Evolutionary conservation across 495 filamentous ascomycete species (phyloP).

Genomic region (Talaromyces wortmannii): DNA sequence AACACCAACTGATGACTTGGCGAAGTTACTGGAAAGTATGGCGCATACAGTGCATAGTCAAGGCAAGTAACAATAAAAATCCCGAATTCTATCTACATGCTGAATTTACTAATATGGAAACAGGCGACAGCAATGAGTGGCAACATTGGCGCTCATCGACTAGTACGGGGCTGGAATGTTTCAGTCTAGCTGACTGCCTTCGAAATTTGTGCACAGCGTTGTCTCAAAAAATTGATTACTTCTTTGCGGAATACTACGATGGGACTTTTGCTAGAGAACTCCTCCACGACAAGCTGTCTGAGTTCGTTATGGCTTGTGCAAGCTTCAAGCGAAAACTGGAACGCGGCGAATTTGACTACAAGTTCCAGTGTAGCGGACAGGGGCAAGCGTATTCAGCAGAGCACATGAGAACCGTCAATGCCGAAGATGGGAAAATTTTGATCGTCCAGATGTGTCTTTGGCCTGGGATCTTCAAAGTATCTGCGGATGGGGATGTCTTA

Average conservation of each 20-base stretch:
- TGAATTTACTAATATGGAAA: not conserved
- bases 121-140: conserved; percentile 5
- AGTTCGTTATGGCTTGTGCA: conserved; percentile 6
- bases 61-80: not conserved
- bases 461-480: not conserved
- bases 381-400: not conserved
- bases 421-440: not conserved
- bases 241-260: not conserved
- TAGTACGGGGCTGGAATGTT: conserved; percentile 2
- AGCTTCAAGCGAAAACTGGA: conserved; percentile 14
- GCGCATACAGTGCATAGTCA: too few species aligned
- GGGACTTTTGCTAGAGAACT: not conserved
- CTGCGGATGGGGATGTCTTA: not conserved
- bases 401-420: not conserved
- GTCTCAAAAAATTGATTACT: not conserved
- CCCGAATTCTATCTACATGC: not conserved
- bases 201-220: not conserved
- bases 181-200: not conserved
- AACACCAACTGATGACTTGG: not conserved
- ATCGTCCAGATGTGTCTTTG: not conserved
- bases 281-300: not conserved
- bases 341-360: conserved; percentile 10
- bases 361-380: conserved; percentile 4
- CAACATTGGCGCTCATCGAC: conserved; percentile 10
- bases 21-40: too few species aligned